Evolutionary conservation across 2,329 filamentous ascomycete genomes (phyloP).

Genomic region (Verticillium dahliae): DNA sequence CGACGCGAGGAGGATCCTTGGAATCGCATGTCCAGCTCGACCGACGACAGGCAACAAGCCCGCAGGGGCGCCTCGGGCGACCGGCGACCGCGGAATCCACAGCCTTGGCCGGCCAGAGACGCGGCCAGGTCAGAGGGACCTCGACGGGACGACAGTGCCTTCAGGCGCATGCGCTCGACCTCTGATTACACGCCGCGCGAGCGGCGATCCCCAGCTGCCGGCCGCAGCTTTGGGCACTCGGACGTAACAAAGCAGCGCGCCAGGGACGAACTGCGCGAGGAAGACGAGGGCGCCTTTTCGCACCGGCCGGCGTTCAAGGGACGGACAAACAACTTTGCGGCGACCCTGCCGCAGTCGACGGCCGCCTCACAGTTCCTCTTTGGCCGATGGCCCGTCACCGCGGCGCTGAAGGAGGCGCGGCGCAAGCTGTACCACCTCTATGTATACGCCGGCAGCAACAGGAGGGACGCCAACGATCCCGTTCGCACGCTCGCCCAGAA

Average conservation of each 20-base stretch:
- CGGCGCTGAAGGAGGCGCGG: constrained; percentile 60
- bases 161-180: not conserved
- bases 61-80: not conserved
- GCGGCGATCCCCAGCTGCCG: not conserved
- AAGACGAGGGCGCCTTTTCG: not conserved
- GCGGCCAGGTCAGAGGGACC: not conserved
- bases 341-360: constrained; percentile 56
- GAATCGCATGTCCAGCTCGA: not conserved
- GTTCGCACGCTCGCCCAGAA: constrained; percentile 40
- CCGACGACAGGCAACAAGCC: not conserved
- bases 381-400: constrained; percentile 72
- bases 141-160: not conserved
- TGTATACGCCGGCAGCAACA: constrained; percentile 55
- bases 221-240: not conserved
- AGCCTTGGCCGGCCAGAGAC: not conserved
- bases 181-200: not conserved
- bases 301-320: not conserved
- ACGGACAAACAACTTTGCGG: constrained; percentile 2
- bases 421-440: constrained; percentile 83
- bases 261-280: not conserved
- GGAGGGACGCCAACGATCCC: constrained; percentile 42
- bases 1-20: not conserved
- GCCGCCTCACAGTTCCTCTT: constrained; percentile 90
- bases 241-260: not conserved
- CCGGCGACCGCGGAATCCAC: not conserved